Evolutionary conservation across 768 basidiomycete species (phyloP).

Genomic region (Pleurotus salmoneostramineus): DNA sequence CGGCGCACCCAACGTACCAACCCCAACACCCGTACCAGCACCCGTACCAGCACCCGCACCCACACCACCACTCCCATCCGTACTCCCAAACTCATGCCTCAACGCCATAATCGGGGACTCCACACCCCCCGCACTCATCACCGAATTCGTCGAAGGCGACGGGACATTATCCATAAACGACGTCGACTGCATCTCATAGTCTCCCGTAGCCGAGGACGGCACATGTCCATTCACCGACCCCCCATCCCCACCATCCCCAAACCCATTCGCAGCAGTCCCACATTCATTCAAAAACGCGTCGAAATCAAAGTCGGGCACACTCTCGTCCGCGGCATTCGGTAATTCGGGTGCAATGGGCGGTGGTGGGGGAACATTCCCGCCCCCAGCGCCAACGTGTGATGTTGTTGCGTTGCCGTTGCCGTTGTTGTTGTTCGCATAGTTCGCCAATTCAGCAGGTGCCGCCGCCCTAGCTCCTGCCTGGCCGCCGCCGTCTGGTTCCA

Average conservation of each 20-base stretch:
- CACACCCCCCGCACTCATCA: neutral
- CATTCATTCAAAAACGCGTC: conserved; percentile 18
- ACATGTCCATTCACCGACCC: neutral
- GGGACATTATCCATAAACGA: conserved; percentile 20
- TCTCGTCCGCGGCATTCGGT: neutral
- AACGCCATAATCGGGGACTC: neutral
- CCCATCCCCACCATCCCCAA: neutral
- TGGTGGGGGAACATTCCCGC: conserved; percentile 12
- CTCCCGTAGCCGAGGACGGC: neutral
- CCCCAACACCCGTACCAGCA: neutral
- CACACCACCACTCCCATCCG: neutral
- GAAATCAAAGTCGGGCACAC: conserved; percentile 17
- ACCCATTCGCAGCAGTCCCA: conserved; percentile 9
- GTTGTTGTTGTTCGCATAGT: neutral
- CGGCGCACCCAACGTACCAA: neutral
- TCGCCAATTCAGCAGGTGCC: conserved; percentile 1
- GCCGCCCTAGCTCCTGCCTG: neutral
- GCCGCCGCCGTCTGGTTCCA: conserved; percentile 13
- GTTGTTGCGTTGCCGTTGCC: neutral
- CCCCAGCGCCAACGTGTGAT: neutral
- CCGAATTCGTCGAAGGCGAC: conserved; percentile 10
- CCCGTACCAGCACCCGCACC: too few relatives aligned
- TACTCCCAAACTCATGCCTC: neutral
- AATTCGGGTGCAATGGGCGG: conserved; percentile 15
- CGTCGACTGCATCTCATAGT: conserved; percentile 11